A percentile compares a stretch with the other conserved stretches of the same genome.
Conservation (phyloP, 768 basidiomycete species). For the Grammothele lineata region DNA sequence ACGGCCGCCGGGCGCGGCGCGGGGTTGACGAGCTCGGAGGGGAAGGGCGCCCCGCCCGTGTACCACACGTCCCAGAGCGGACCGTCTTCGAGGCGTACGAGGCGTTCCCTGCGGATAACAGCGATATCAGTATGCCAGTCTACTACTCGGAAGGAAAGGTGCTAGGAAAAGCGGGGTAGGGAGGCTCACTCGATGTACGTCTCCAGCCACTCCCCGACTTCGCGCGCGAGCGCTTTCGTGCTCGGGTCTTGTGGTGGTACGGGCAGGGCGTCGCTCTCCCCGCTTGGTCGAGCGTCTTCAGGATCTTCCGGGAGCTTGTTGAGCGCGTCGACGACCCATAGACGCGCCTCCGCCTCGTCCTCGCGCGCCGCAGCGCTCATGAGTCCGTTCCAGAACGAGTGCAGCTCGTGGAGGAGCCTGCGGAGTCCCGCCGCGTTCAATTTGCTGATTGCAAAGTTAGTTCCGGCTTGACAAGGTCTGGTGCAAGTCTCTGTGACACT, state of each 20-base stretch:
- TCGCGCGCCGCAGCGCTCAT: constrained; percentile 27
- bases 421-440: constrained; percentile 31
- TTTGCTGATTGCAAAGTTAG: constrained; percentile 35
- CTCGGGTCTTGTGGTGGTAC: constrained; percentile 3
- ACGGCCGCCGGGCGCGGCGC: constrained; percentile 58
- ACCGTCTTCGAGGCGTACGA: constrained; percentile 44
- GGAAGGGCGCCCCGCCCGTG: constrained; percentile 59
- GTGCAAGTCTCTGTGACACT: constrained; percentile 11
- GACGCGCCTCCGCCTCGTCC: constrained; percentile 29
- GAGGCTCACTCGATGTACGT: constrained; percentile 44
- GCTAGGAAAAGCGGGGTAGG: no score
- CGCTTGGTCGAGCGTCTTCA: not conserved
- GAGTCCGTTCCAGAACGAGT: constrained; percentile 33
- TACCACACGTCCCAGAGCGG: constrained; percentile 73
- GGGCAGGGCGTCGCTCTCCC: not conserved
- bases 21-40: constrained; percentile 71
- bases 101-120: constrained; percentile 32
- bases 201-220: constrained; percentile 47
- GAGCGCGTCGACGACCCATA: constrained; percentile 13
- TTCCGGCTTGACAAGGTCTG: no score
- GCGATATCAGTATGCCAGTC: not conserved
- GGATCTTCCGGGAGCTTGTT: constrained; percentile 8
- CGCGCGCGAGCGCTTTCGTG: constrained; percentile 13
- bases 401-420: constrained; percentile 38
- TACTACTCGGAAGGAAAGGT: not conserved